Evolutionary conservation across 78 protist species (phyloP), one percentile per base, ranked within the genome.

Genomic region (Cyanophora paradoxa): DNA sequence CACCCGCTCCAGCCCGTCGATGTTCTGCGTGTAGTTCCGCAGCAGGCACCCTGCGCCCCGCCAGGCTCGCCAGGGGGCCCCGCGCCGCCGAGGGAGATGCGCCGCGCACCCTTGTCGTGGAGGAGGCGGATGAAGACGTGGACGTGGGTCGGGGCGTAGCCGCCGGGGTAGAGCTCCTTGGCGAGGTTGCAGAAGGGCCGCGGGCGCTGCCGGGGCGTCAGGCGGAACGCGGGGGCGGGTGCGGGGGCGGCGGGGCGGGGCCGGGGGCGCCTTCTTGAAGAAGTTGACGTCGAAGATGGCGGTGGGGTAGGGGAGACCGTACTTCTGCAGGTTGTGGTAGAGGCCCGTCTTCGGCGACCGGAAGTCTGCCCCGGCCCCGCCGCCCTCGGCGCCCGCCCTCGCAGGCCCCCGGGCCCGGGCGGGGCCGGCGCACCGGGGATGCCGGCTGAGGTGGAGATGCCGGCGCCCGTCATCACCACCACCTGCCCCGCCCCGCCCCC

Each of bases 11-110:
- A 94, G 79, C 17, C 89, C 79, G 39, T 94, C 97, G 19, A 92
- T 91, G 70, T 94, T 94, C 65, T 94, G 97, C 30, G 97, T 91
- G 79, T 86, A 94, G 28, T 48, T 41, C 28, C 95, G 75, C 40
- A 68, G 63, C 16, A 94, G n/a, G n/a, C n/a, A 72, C n/a, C n/a
- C n/a, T n/a, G n/a, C n/a, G n/a, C n/a, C n/a, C n/a, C n/a, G n/a
- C n/a, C 34, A 85, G n/a, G 20, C 86, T 84, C n/a, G n/a, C n/a
- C n/a, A n/a, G n/a, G n/a, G n/a, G n/a, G n/a, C n/a, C n/a, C n/a
- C n/a, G n/a, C n/a, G n/a, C n/a, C n/a, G n/a, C n/a, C n/a, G n/a
- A n/a, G n/a, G n/a, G n/a, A n/a, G n/a, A n/a, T n/a, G n/a, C n/a
- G n/a, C n/a, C n/a, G 57, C 57, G 17, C 24, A 13, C 57, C 30